These are phyloP conservation scores for Stagonosporopsis vannaccii DNA, from an alignment of 2,329 filamentous ascomycete genomes.

Conservation along the genomic window DNA sequence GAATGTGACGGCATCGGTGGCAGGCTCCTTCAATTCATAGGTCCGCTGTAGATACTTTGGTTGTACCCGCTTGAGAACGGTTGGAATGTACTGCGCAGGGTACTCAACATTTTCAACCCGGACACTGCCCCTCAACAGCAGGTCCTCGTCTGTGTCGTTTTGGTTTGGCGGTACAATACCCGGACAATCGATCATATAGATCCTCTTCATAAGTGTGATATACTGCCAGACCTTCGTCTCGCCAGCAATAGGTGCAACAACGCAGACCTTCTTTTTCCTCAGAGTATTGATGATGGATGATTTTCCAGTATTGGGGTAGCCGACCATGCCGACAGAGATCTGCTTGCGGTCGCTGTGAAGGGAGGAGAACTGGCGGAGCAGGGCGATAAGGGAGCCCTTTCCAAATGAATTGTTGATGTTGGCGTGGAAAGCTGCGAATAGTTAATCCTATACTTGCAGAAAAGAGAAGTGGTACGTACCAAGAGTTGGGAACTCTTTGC, in stretches of 20 bases:
- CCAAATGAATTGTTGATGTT: slow-evolving; percentile 96
- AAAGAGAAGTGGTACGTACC: slow-evolving; percentile 15
- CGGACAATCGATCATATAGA: slow-evolving; percentile 95
- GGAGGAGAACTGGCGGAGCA: slow-evolving; percentile 90
- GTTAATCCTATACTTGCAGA: slow-evolving; percentile 5
- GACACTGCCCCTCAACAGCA: slow-evolving; percentile 88
- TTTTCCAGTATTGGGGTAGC: slow-evolving; percentile 94
- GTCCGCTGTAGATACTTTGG: slow-evolving; percentile 89
- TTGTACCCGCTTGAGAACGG: slow-evolving; percentile 81
- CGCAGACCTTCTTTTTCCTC: slow-evolving; percentile 92
- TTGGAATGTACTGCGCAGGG: slow-evolving; percentile 92
- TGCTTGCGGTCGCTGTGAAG: slow-evolving; percentile 92
- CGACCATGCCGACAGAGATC: slow-evolving; percentile 88
- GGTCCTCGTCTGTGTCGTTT: slow-evolving; percentile 83
- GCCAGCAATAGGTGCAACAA: slow-evolving; percentile 90
- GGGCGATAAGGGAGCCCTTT: slow-evolving; percentile 90
- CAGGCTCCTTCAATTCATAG: slow-evolving; percentile 83
- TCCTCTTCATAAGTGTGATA: slow-evolving; percentile 92
- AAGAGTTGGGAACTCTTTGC: slow-evolving; percentile 90
- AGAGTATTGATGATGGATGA: slow-evolving; percentile 97
- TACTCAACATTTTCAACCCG: slow-evolving; percentile 96
- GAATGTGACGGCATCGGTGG: slow-evolving; percentile 77
- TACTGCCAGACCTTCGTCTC: slow-evolving; percentile 99
- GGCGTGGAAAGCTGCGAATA: slow-evolving; percentile 78
- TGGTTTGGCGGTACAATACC: slow-evolving; percentile 92